These are phyloP conservation scores for Microdochium nivale DNA, from an alignment of 2,329 filamentous ascomycete genomes.

Conservation along the genomic window DNA sequence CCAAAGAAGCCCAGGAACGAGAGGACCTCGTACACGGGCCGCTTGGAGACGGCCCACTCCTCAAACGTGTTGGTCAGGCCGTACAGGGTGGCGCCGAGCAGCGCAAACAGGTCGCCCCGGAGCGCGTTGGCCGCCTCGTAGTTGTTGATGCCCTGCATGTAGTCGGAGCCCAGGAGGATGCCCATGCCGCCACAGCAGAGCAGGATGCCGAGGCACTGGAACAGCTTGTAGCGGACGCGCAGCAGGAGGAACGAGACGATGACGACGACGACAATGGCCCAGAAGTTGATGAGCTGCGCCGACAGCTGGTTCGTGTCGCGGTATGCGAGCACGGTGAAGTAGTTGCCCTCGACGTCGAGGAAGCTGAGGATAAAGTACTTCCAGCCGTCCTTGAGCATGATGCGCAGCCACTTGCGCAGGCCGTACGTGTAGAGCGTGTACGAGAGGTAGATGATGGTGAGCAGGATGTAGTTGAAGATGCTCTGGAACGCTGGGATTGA, in stretches of 20 bases:
- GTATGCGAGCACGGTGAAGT: conserved; percentile 94
- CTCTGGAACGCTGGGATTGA: conserved; percentile 93
- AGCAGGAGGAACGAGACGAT: conserved; percentile 75
- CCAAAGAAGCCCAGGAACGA: conserved; percentile 85
- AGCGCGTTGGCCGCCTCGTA: conserved; percentile 62
- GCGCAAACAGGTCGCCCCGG: conserved; percentile 87
- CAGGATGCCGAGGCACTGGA: conserved; percentile 80
- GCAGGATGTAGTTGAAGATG: conserved; percentile 85
- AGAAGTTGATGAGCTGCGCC: conserved; percentile 95
- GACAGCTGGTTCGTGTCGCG: conserved; percentile 85
- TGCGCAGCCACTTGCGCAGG: conserved; percentile 54
- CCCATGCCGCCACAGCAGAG: conserved; percentile 88
- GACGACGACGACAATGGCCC: conserved; percentile 92
- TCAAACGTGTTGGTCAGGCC: conserved; percentile 86
- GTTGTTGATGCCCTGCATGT: conserved; percentile 68
- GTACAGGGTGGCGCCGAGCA: conserved; percentile 85
- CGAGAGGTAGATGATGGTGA: conserved; percentile 73
- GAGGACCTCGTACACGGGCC: conserved; percentile 86
- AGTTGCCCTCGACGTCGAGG: conserved; percentile 93
- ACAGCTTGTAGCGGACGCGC: conserved; percentile 78
- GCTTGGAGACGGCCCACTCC: conserved; percentile 84
- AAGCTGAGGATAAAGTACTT: conserved; percentile 90
- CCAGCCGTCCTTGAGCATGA: conserved; percentile 71
- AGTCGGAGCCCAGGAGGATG: conserved; percentile 77
- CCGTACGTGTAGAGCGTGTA: conserved; percentile 77